Base-by-base conservation (phyloP, 1,284 basidiomycete genomes). In the Filobasidium uniguttulatum region DNA sequence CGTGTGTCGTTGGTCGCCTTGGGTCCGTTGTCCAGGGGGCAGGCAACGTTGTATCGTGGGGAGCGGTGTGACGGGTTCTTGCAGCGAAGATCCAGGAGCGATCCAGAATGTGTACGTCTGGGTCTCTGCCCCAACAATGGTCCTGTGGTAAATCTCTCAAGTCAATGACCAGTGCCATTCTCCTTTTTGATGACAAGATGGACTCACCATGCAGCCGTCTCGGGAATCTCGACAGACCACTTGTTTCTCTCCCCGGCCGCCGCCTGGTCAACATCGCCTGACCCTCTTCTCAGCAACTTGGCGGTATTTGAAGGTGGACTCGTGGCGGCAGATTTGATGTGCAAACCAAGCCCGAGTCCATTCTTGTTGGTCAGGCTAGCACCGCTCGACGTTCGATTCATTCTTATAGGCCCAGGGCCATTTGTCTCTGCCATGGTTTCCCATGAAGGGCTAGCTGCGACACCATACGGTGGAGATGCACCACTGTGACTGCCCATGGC, bases 61-160 rank as follows among this genome's bases (percentile, higher is more conserved):
- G 75, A 89, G 86, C 2, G 85, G 87, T 19, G 87, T 87, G 51
- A 89, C 77, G 12, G 85, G 83, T 65, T 85, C 84, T 19, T 77
- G 77, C 20, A 54, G 28, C 28, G 44, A 44, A 4, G 62, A 55
- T 20, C 59, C 76, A 1, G 84, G 83, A n/a, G 87, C 86, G 5
- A 89, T 81, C 64, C 86, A 90, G 70, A 91, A 91, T 63, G 89
- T 90, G 72, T 90, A 90, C 54, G 61, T 56, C 20, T 59, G 56
- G 53, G 65, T 63, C 47, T 69, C 66, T 14, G 66, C 66, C 35
- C 60, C 60, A 40, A 69, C 65, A 44, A 69, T 68, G 47, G 60
- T 67, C 68, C 62, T 62, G 46, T 20, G 20, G 19, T 15, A n/a
- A n/a, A n/a, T n/a, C n/a, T n/a, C n/a, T n/a, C n/a, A n/a, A n/a